Evolutionary conservation across 768 basidiomycete species (phyloP), one percentile per base, ranked within the genome.

Genomic region (Coprinopsis marcescibilis): DNA sequence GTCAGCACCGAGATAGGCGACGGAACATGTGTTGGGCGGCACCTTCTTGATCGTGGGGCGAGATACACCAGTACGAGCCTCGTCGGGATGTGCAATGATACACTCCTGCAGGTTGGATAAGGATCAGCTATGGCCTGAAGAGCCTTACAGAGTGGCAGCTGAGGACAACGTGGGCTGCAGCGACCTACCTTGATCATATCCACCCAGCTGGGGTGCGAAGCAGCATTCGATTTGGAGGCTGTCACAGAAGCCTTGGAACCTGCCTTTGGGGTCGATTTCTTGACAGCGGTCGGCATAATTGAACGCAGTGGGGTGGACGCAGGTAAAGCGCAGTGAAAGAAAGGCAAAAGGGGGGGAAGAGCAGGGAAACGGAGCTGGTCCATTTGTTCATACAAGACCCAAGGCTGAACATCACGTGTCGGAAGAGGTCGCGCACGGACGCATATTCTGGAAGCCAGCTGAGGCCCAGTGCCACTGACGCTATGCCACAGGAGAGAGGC

Each of bases 1-100:
- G 44, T 38, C 45, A 48, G 35, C 40, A 48, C 44, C 17, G 44
- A 48, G 41, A 46, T 30, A 13, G 14, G 17, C 26, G 14, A 29
- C 27, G 41, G 46, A 48, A 52, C 39, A 8, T 47, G 48, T 29
- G 43, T 45, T 43, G 49, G 34, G 49, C 49, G 62, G 32, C 37
- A 77, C 83, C 72, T 69, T 90, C 81, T 95, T 95, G 71, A 94
- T 86, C 23, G 69, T 76, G 13, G 81, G 76, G 48, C 92, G 78
- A 33, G 89, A 91, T 52, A 91, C 90, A 55, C 89, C 90, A 44
- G 66, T 54, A 39, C 85, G 80, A 25, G 79, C 75, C 26, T 88
- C 87, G 43, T 84, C 83, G 30, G 78, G 79, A 63, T 84, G 73
- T 25, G 76, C 76, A 49, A 70, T 67, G 67, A 93, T 87, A 59